Evolutionary conservation across 73 alveolate species (phyloP).

Genomic region (Blepharisma stoltei): DNA sequence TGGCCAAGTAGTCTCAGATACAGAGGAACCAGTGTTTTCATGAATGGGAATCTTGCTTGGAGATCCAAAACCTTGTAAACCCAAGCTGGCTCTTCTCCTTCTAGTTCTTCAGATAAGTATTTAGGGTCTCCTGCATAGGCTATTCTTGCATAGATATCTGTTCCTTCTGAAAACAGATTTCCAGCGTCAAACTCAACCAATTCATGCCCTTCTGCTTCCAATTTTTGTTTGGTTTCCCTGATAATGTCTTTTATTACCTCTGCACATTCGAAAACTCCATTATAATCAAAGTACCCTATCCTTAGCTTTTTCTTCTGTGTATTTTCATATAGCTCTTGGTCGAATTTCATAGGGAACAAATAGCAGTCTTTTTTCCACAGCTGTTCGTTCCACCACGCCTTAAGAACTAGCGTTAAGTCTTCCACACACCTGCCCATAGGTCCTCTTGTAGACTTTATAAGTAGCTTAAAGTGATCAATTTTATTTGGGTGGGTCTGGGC

Average conservation of each 20-base stretch:
- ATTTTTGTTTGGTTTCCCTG: neutral
- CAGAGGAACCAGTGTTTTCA: neutral
- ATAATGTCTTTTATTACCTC: slow-evolving; percentile 31
- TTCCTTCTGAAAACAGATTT: slow-evolving; percentile 9
- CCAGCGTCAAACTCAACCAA: slow-evolving; percentile 24
- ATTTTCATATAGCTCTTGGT: slow-evolving; percentile 35
- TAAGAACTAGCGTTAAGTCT: slow-evolving; percentile 50
- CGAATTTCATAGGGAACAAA: slow-evolving; percentile 36
- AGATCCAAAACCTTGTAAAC: neutral
- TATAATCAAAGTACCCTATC: slow-evolving; percentile 54
- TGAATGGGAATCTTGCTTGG: neutral
- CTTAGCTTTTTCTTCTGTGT: slow-evolving; percentile 31
- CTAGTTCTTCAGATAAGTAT: slow-evolving; percentile 25
- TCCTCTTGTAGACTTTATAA: slow-evolving; percentile 44
- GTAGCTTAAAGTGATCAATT: neutral
- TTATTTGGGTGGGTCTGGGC: neutral
- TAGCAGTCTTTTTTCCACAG: slow-evolving; percentile 26
- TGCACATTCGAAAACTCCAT: slow-evolving; percentile 44
- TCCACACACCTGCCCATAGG: slow-evolving; percentile 69
- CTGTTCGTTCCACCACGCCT: slow-evolving; percentile 19
- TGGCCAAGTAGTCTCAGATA: neutral
- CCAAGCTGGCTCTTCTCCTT: slow-evolving; percentile 39
- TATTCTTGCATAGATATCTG: slow-evolving; percentile 23
- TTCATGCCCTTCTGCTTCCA: slow-evolving; percentile 38
- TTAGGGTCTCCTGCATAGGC: slow-evolving; percentile 26